Percentiles rank a stretch among this genome's conserved stretches.
Evolutionary conservation across 768 basidiomycete genomes (phyloP).

Genomic region (Auricularia auricula-judae): DNA sequence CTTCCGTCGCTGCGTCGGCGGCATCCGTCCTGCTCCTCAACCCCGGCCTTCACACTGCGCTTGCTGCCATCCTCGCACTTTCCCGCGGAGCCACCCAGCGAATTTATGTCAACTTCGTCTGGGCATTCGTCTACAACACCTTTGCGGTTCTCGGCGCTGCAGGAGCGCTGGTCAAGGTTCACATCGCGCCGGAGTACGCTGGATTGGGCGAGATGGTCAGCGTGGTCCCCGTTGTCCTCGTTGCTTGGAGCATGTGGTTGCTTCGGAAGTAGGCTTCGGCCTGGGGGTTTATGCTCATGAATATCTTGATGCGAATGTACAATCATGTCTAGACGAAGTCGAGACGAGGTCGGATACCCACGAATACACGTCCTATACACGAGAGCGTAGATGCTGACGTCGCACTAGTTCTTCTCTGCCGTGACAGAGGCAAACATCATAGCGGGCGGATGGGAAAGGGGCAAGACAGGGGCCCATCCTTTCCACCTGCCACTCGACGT

Average conservation of each 20-base stretch:
- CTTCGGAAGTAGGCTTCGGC: neutral
- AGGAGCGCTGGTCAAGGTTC: conserved; percentile 16
- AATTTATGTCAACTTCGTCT: neutral
- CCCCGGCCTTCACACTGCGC: neutral
- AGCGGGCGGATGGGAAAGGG: no score
- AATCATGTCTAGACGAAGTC: no score
- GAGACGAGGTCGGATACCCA: no score
- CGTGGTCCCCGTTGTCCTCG: conserved; percentile 28
- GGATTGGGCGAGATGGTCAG: conserved; percentile 34
- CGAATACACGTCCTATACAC: no score
- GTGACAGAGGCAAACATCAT: no score
- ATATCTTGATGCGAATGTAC: neutral
- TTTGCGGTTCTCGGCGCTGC: neutral
- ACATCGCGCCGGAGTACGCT: conserved; percentile 31
- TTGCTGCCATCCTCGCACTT: neutral
- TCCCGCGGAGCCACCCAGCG: neutral
- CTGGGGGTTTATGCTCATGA: neutral
- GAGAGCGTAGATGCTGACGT: no score
- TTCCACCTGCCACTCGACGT: no score
- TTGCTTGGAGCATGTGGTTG: conserved; percentile 14
- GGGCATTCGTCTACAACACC: neutral
- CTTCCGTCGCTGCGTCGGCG: neutral
- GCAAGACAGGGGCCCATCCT: no score
- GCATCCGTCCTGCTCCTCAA: neutral
- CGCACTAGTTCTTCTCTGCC: no score